phyloP scores from a whole-genome alignment of 1,284 basidiomycete genomes.

The Volvariella volvacea region DNA sequence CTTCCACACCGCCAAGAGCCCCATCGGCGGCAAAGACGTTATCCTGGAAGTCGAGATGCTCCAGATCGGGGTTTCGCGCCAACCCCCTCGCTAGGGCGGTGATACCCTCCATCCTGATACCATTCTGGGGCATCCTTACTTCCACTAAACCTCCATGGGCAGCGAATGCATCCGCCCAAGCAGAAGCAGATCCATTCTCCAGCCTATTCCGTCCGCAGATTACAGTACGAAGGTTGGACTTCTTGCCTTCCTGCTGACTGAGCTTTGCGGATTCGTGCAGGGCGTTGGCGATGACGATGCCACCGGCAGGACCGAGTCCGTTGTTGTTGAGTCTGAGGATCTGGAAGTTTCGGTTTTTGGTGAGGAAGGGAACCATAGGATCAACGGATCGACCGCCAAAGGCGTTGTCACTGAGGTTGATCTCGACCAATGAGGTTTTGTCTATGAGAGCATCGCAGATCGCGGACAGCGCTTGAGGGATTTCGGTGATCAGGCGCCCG shows the following conservation, averaged over 20 bases:
- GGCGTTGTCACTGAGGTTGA: constrained; percentile 94
- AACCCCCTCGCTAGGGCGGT: constrained; percentile 77
- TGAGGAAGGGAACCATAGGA: constrained; percentile 88
- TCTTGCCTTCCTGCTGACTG: constrained; percentile 59
- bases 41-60: constrained; percentile 89
- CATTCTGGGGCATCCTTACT: constrained; percentile 94
- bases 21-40: constrained; percentile 85
- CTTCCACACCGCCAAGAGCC: constrained; percentile 38
- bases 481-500: constrained; percentile 92
- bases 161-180: constrained; percentile 86
- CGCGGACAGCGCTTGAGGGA: constrained; percentile 84
- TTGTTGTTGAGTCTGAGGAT: constrained; percentile 95
- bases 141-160: constrained; percentile 80
- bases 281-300: constrained; percentile 81
- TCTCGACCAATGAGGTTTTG: constrained; percentile 77
- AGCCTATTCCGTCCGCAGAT: constrained; percentile 94
- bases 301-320: constrained; percentile 92
- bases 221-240: constrained; percentile 71
- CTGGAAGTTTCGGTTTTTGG: constrained; percentile 72
- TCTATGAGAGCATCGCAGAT: constrained; percentile 84
- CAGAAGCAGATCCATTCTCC: constrained; percentile 82
- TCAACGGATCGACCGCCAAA: constrained; percentile 95
- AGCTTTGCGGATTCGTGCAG: constrained; percentile 73
- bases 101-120: constrained; percentile 93
- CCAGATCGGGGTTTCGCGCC: constrained; percentile 59